phyloP scores from a whole-genome alignment of 129 eudicot species.

The Chrysanthemum seticuspe region DNA sequence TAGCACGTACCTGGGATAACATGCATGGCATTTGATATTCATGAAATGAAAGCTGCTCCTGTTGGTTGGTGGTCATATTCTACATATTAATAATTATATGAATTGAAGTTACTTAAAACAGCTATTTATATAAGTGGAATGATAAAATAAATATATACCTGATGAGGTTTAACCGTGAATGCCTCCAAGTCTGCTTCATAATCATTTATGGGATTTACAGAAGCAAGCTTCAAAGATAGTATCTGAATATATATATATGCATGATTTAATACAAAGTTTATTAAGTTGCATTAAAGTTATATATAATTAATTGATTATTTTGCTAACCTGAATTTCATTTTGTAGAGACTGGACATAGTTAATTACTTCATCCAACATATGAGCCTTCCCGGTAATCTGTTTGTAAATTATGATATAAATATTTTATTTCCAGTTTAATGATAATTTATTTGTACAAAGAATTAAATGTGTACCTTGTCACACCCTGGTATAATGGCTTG shows the following conservation, averaged over 20 bases:
- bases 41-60: slow-evolving; percentile 20
- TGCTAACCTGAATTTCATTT: slow-evolving; percentile 73
- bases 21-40: slow-evolving; percentile 28
- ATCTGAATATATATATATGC: slow-evolving; percentile 61
- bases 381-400: slow-evolving; percentile 88
- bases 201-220: slow-evolving; percentile 56
- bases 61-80: slow-evolving; percentile 26
- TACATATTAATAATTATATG: slow-evolving; percentile 1
- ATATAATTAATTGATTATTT: too few relatives aligned
- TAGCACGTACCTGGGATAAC: slow-evolving; percentile 23
- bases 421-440: background rate
- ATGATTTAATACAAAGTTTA: background rate
- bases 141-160: slow-evolving; percentile 32
- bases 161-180: slow-evolving; percentile 44
- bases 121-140: background rate
- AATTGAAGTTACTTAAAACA: background rate
- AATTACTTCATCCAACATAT: slow-evolving; percentile 84
- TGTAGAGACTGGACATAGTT: slow-evolving; percentile 88
- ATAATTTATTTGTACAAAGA: background rate
- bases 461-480: slow-evolving; percentile 59
- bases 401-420: background rate
- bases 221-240: slow-evolving; percentile 72
- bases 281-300: background rate
- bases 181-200: slow-evolving; percentile 59
- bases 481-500: slow-evolving; percentile 94